phyloP scores from a whole-genome alignment of 192 early-diverging fungal species.

The Coemansia reversa region DNA sequence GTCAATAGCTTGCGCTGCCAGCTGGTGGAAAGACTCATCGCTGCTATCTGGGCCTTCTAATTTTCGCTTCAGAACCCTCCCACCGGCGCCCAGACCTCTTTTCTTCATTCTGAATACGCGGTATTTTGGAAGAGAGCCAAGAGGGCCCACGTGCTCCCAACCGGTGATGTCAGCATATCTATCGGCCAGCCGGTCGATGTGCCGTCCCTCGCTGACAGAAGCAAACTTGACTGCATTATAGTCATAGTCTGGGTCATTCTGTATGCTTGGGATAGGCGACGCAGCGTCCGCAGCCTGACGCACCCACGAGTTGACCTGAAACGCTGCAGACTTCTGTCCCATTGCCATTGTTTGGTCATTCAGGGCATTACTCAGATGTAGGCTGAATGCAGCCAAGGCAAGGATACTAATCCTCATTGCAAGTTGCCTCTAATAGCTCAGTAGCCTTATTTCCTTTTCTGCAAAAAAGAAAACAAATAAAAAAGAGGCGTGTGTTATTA shows the following conservation, averaged over 20 bases:
- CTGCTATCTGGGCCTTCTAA: background rate
- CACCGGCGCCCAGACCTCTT: background rate
- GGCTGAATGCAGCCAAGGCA: slow-evolving; percentile 5
- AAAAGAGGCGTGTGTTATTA: no score
- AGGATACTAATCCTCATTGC: slow-evolving; percentile 11
- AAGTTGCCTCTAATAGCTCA: no score
- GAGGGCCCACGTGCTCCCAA: slow-evolving; percentile 38
- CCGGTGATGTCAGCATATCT: slow-evolving; percentile 25
- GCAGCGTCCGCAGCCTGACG: slow-evolving; percentile 17
- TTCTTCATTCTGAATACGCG: slow-evolving; percentile 36
- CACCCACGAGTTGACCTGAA: slow-evolving; percentile 22
- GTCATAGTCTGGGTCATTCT: slow-evolving; percentile 29
- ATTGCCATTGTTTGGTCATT: background rate
- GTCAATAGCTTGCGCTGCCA: background rate
- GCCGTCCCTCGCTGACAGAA: background rate
- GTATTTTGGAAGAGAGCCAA: slow-evolving; percentile 40
- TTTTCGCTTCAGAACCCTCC: no score
- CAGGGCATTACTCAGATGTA: background rate
- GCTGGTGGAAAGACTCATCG: background rate
- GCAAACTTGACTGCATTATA: slow-evolving; percentile 47
- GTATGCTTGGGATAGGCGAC: slow-evolving; percentile 17
- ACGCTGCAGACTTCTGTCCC: background rate
- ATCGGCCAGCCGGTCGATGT: slow-evolving; percentile 22
- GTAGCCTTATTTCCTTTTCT: no score
- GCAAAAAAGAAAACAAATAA: no score